Evolutionary conservation across 2,329 filamentous ascomycete genomes (phyloP), one percentile per base, ranked within the genome.

Genomic region (Ophiocordyceps sinensis): DNA sequence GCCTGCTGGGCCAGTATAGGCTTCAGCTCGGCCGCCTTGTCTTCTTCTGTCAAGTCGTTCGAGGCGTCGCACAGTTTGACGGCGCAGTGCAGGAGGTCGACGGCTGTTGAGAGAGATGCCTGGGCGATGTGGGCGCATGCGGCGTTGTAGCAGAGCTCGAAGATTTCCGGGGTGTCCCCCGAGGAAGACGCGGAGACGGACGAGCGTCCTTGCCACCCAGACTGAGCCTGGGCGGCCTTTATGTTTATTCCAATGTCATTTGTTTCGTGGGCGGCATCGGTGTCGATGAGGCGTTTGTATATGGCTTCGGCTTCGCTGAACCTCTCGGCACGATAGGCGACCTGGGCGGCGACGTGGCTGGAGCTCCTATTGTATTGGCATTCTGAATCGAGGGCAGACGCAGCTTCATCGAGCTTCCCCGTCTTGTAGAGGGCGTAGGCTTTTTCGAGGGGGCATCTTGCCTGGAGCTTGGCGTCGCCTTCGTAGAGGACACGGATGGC

Each of bases 351-450:
- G 14, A 80, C 59, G 54, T 80, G 77, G 30, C 58, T 61, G 45
- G 63, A 64, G 47, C 57, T 57, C 39, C 60, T 56, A 45, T 63
- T 49, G 4, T 52, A 43, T 21, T 53, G 23, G 8, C 54, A 53
- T 11, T 48, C 49, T 11, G 63, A 49, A 14, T 60, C 51, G 15
- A 73, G 53, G 14, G 64, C 46, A 2, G 55, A 59, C 23, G 72
- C 68, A n/a, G 85, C 84, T 43, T 80, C 78, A 17, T 71, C 65
- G 1, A 85, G 70, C 47, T 77, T 70, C 21, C 83, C 82, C 1
- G 75, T 73, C 65, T 88, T 91, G 64, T 91, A 93, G 17, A 88
- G 70, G n/a, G 82, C 80, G 64, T 93, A 93, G 2, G 82, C 75
- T 56, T 79, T 79, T 59, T 88, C 85, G 36, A 88, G 67, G 14